phyloP scores from a whole-genome alignment of 768 basidiomycete genomes.

The Gautieria morchelliformis region DNA sequence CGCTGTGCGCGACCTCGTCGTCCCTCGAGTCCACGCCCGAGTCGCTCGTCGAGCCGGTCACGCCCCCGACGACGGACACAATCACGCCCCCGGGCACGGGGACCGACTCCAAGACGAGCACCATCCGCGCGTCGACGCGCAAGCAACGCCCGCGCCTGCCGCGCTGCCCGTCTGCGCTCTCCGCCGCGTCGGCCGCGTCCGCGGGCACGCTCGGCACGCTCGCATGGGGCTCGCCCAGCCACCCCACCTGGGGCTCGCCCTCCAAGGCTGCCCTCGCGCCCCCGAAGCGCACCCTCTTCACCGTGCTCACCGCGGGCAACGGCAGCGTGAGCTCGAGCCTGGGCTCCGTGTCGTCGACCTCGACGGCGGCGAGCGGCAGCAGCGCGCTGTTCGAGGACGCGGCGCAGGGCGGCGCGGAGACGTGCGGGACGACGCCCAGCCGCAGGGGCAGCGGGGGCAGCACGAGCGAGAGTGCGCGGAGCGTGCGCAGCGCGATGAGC shows the following conservation, averaged over 20 bases:
- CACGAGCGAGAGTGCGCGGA: background rate
- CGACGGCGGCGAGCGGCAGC: background rate
- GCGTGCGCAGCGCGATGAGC: too few relatives aligned
- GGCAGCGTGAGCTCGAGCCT: too few relatives aligned
- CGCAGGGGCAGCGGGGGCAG: background rate
- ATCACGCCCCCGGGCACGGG: too few relatives aligned
- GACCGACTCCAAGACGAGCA: background rate
- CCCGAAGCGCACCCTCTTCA: background rate
- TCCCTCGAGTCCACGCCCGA: too few relatives aligned
- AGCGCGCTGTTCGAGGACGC: background rate
- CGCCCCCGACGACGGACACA: too few relatives aligned
- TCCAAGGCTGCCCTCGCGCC: constrained; percentile 1
- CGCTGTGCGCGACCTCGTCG: too few relatives aligned
- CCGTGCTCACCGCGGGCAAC: background rate
- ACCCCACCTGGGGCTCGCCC: constrained; percentile 5
- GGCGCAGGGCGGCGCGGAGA: background rate
- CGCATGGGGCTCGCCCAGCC: background rate
- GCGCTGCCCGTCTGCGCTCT: background rate
- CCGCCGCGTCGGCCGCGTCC: too few relatives aligned
- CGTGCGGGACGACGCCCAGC: background rate
- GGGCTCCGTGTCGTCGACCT: too few relatives aligned
- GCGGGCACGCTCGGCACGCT: background rate
- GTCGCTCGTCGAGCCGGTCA: too few relatives aligned
- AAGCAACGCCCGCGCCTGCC: background rate
- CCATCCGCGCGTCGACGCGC: background rate